Percentiles rank a stretch among this genome's conserved stretches.
Conservation (phyloP, 495 filamentous ascomycete genomes). For the Aspergillus coremiiformis region DNA sequence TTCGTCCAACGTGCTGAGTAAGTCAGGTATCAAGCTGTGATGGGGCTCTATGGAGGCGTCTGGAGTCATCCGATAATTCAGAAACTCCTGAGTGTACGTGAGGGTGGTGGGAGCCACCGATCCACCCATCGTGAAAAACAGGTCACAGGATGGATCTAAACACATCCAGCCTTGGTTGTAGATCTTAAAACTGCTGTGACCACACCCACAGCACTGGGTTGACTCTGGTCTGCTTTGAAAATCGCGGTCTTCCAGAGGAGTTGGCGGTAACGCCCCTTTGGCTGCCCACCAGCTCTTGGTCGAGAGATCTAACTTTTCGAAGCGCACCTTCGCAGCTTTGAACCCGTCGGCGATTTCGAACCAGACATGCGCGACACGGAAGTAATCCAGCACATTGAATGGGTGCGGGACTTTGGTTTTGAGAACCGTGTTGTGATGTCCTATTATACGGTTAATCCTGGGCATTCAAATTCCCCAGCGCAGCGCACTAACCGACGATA, state of each 20-base stretch:
- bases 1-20: slow-evolving; percentile 32
- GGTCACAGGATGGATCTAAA: slow-evolving; percentile 46
- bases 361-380: slow-evolving; percentile 69
- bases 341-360: slow-evolving; percentile 45
- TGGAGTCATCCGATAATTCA: slow-evolving; percentile 39
- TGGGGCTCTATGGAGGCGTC: slow-evolving; percentile 30
- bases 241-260: slow-evolving; percentile 17
- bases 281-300: slow-evolving; percentile 65
- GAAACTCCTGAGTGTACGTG: slow-evolving; percentile 50
- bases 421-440: slow-evolving; percentile 44
- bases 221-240: slow-evolving; percentile 17
- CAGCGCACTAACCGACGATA: slow-evolving; percentile 47
- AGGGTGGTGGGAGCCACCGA: slow-evolving; percentile 27
- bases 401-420: slow-evolving; percentile 50
- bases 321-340: slow-evolving; percentile 49
- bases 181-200: slow-evolving; percentile 28
- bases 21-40: slow-evolving; percentile 27
- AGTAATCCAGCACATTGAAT: slow-evolving; percentile 68
- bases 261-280: slow-evolving; percentile 17
- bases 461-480: neutral
- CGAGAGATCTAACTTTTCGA: slow-evolving; percentile 60
- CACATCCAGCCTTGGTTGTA: slow-evolving; percentile 65
- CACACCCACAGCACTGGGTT: slow-evolving; percentile 35
- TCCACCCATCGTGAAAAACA: slow-evolving; percentile 47
- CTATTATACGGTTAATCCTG: slow-evolving; percentile 26